Evolutionary conservation across 768 basidiomycete genomes (phyloP), one percentile per base, ranked within the genome.

Genomic region (Amanita fuliginea): DNA sequence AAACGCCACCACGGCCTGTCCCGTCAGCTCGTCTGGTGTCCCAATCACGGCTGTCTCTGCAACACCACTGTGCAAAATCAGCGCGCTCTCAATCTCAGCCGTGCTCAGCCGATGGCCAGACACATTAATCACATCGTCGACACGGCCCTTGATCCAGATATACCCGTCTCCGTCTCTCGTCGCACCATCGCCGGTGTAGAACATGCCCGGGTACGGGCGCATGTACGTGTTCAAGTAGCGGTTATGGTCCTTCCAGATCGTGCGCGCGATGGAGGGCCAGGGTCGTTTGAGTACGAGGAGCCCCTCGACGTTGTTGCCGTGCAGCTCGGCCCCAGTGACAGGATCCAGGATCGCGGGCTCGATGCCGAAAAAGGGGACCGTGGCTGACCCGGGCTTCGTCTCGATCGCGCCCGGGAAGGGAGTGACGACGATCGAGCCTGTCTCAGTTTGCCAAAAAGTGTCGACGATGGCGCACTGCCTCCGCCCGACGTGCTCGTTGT

Each of bases 51-150:
- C 94, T 6, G 95, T 92, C 74, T 98, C 95, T 5, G 95, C 93
- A 26, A 97, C 92, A 50, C 95, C 95, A 59, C 80, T 79, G 73
- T 97, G 94, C 60, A 89, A 67, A 65, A 99, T 96, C 40, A 99
- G 75, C 6, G 95, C 94, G 2, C 89, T 92, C 70, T 99, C 95
- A 53, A 99, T 96, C 69, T 98, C 95, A 48, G 95, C 95, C 3
- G 95, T 99, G 37, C 91, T 94, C 47, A 99, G 72, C 58, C 95
- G 84, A 66, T 99, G 95, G 1, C 95, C 95, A 36, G 95, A 94
- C 28, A 97, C 94, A 67, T 97, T 97, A 77, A 96, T 96, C 52
- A 96, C 93, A 68, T 95, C 93, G 65, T 99, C 96, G 44, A 98
- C 80, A 56, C 96, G 81, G 46, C 95, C 96, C 66, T 92, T 92